phyloP scores from a whole-genome alignment of 768 basidiomycete genomes.

The Suillus discolor region DNA sequence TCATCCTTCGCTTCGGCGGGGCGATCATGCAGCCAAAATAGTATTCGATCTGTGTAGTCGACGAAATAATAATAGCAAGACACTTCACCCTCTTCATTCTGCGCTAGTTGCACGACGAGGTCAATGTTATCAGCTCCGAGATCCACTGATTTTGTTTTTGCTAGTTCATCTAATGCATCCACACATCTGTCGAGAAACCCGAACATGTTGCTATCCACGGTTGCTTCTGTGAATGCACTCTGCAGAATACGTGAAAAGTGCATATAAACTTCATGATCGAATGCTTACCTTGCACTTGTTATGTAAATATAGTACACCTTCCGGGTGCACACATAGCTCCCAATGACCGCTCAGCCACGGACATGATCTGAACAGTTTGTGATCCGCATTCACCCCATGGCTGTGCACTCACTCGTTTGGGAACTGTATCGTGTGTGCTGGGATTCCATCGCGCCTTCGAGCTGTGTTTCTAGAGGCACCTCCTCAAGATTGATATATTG shows the following conservation, averaged over 20 bases:
- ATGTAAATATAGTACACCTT: neutral
- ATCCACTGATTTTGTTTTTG: neutral
- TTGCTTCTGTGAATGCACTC: neutral
- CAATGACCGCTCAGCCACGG: neutral
- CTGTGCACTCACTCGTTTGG: neutral
- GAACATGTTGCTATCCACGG: neutral
- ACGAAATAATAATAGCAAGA: slow-evolving; percentile 9
- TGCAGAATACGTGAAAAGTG: neutral
- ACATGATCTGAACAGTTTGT: neutral
- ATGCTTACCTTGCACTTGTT: neutral
- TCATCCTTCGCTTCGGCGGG: too few species aligned
- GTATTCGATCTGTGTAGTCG: neutral
- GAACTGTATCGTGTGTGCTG: neutral
- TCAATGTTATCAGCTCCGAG: neutral
- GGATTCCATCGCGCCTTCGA: neutral
- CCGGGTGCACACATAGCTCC: neutral
- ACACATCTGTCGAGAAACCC: neutral
- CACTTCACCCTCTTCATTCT: neutral
- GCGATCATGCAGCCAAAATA: slow-evolving; percentile 8
- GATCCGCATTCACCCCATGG: neutral
- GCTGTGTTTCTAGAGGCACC: neutral
- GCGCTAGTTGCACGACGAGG: neutral
- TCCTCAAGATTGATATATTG: neutral
- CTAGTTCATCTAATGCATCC: neutral
- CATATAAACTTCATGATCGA: neutral